Conservation (phyloP, 345 rosid genomes). For the Citropsis articulata region DNA sequence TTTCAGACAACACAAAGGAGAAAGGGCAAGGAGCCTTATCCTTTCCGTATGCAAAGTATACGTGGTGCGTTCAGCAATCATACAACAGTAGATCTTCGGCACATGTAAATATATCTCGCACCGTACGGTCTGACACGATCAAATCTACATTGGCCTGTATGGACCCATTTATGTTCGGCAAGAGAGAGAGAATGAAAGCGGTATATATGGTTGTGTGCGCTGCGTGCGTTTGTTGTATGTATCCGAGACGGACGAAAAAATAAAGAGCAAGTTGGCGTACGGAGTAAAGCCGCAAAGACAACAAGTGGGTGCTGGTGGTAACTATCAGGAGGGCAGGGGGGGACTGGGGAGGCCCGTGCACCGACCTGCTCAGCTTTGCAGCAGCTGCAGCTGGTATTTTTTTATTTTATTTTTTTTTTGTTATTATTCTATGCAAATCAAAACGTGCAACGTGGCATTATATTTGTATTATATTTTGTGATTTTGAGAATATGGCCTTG, state of each 20-base stretch:
- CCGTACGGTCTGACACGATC: constrained; percentile 1
- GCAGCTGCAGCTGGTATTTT: not conserved
- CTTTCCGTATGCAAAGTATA: not conserved
- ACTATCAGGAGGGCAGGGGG: not conserved
- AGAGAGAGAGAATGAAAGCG: no score
- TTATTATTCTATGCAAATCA: not conserved
- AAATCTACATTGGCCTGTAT: not conserved
- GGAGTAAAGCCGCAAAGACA: not conserved
- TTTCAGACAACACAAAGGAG: not conserved
- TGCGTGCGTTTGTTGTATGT: not conserved
- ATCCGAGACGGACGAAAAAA: no score
- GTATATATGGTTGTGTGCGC: no score
- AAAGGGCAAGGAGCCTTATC: not conserved
- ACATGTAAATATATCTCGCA: not conserved
- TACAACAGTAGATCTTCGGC: constrained; percentile 2
- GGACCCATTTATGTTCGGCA: not conserved
- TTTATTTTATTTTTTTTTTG: no score
- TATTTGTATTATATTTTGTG: not conserved
- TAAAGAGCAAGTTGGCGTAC: not conserved
- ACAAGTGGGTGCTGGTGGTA: not conserved
- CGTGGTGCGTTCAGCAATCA: not conserved
- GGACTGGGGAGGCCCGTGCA: no score
- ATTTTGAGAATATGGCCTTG: no score
- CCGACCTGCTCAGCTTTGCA: not conserved
- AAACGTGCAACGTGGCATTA: not conserved